Conservation (phyloP, 2,329 filamentous ascomycete species). For the Intubia oerlemansii region DNA sequence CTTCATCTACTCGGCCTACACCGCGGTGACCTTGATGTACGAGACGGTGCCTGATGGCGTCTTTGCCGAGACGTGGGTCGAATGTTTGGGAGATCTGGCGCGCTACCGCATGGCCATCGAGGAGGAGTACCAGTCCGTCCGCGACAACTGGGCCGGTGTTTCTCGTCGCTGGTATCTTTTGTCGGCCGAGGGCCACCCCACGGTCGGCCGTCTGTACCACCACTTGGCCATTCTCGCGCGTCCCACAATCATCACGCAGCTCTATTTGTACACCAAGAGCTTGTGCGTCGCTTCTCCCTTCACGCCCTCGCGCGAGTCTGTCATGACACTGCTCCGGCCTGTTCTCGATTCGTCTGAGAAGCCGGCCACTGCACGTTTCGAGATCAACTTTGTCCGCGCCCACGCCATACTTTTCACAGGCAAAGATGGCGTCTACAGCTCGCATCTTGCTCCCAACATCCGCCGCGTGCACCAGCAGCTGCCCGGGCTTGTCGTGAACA, state of each 20-base stretch:
- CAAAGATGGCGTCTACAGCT: background rate
- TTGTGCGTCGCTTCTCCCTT: conserved; percentile 50
- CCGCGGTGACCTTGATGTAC: conserved; percentile 70
- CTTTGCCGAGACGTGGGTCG: conserved; percentile 82
- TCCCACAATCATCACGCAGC: conserved; percentile 46
- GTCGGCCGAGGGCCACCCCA: conserved; percentile 55
- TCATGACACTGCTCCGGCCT: conserved; percentile 47
- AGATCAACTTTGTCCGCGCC: conserved; percentile 38
- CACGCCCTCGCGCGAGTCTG: conserved; percentile 42
- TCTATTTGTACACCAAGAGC: conserved; percentile 46
- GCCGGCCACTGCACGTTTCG: conserved; percentile 17
- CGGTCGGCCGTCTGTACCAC: conserved; percentile 64
- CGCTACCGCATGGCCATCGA: conserved; percentile 77
- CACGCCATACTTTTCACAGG: conserved; percentile 45
- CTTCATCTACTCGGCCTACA: conserved; percentile 77
- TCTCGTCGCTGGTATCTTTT: conserved; percentile 69
- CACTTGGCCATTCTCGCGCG: conserved; percentile 64
- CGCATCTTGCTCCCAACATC: too few species aligned
- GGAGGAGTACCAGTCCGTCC: conserved; percentile 51
- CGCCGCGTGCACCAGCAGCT: background rate
- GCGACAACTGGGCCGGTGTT: conserved; percentile 65
- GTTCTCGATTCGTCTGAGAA: conserved; percentile 15
- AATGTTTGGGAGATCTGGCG: conserved; percentile 72
- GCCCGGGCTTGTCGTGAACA: background rate
- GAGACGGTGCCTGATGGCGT: conserved; percentile 65